phyloP scores from a whole-genome alignment of 805 yeast genomes.

The Barnettozyma botsteinii region DNA sequence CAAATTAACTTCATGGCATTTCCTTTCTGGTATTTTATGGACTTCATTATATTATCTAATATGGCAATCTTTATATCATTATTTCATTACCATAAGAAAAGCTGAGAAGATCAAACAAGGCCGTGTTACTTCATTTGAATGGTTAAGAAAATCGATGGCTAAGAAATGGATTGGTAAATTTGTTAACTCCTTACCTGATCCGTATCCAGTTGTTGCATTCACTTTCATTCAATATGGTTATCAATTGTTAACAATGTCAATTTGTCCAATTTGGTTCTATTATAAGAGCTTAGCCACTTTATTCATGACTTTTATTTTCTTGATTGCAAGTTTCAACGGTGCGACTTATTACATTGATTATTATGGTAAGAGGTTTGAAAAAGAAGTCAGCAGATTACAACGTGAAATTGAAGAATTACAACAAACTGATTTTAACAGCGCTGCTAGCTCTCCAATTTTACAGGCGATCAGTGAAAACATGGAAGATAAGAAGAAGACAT shows the following conservation, averaged over 20 bases:
- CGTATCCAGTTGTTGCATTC: constrained; percentile 82
- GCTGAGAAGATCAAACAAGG: constrained; percentile 83
- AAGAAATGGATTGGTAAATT: constrained; percentile 61
- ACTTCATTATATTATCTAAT: constrained; percentile 77
- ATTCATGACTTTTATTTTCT: constrained; percentile 68
- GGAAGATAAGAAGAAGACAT: background rate
- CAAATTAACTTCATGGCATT: constrained; percentile 62
- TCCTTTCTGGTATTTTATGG: constrained; percentile 62
- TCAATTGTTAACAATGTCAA: constrained; percentile 79
- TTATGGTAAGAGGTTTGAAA: constrained; percentile 85
- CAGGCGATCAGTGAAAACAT: constrained; percentile 3
- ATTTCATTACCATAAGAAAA: constrained; percentile 78
- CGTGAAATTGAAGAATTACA: constrained; percentile 66
- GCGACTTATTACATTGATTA: constrained; percentile 92
- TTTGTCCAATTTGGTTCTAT: constrained; percentile 85
- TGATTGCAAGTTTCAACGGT: constrained; percentile 83
- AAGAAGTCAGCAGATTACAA: constrained; percentile 70
- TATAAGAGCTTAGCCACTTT: constrained; percentile 59
- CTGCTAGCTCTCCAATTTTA: constrained; percentile 1
- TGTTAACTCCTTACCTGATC: constrained; percentile 78
- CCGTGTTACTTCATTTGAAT: constrained; percentile 80
- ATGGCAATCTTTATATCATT: constrained; percentile 90
- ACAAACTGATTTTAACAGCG: constrained; percentile 10
- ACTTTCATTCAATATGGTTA: constrained; percentile 82
- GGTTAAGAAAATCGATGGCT: constrained; percentile 66